Evolutionary conservation across 78 protist genomes (phyloP).

Genomic region (Pigoraptor vietnamica): DNA sequence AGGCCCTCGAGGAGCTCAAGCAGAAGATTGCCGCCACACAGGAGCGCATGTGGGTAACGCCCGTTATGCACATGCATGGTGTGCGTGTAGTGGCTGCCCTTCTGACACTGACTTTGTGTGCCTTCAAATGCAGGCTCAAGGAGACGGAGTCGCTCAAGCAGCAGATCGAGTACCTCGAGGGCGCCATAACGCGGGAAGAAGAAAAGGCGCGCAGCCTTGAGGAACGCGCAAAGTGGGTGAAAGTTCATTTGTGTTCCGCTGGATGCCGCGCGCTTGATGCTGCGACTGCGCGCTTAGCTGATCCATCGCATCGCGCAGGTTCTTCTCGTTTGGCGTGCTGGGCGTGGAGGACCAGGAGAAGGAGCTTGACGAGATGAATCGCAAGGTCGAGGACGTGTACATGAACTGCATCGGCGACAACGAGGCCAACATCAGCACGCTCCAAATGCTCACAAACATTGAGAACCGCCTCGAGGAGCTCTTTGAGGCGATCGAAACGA

Average conservation of each 20-base stretch:
- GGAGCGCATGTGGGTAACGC: neutral
- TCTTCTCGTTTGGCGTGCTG: neutral
- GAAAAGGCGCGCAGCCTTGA: neutral
- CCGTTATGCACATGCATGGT: neutral
- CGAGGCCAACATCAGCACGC: neutral
- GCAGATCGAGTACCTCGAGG: neutral
- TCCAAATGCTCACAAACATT: constrained; percentile 8
- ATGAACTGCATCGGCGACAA: neutral
- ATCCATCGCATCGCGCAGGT: no score
- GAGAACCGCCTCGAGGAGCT: neutral
- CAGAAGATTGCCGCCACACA: neutral
- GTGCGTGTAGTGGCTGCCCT: neutral
- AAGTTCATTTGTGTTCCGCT: neutral
- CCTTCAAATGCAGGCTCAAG: neutral
- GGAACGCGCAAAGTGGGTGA: neutral
- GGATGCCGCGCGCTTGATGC: no score
- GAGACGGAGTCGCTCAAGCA: neutral
- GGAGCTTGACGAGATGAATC: neutral
- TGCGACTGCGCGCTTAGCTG: no score
- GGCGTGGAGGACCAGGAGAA: constrained; percentile 1
- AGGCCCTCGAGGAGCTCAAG: constrained; percentile 1
- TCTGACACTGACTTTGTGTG: neutral
- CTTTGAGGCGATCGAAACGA: neutral
- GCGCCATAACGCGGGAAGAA: neutral
- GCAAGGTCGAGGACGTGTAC: neutral